phyloP scores from a whole-genome alignment of 1,284 basidiomycete genomes.

The Rhodotorula mucilaginosa region DNA sequence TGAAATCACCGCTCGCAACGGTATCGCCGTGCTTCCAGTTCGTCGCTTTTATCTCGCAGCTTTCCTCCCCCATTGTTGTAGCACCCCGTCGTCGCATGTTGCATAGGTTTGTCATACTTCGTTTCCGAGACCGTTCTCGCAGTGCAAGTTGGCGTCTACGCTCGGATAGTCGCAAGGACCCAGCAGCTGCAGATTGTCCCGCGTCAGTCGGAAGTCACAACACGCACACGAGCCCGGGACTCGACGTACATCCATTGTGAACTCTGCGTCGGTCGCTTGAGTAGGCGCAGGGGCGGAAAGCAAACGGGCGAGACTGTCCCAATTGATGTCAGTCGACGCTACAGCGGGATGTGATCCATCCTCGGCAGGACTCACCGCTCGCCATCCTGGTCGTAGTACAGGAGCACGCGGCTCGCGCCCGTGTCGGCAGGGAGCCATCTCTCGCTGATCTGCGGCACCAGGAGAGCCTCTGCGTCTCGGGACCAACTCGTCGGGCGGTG shows the following conservation, averaged over 20 bases:
- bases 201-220: too few relatives aligned
- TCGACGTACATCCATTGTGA: slow-evolving; percentile 27
- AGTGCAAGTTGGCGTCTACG: background rate
- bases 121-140: too few relatives aligned
- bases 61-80: background rate
- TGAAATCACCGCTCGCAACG: background rate
- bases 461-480: slow-evolving; percentile 33
- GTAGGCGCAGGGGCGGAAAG: slow-evolving; percentile 9
- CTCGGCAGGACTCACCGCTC: slow-evolving; percentile 22
- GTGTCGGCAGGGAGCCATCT: slow-evolving; percentile 21
- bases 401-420: slow-evolving; percentile 14
- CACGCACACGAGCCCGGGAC: too few relatives aligned
- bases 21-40: too few relatives aligned
- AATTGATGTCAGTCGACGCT: too few relatives aligned
- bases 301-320: slow-evolving; percentile 14
- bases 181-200: slow-evolving; percentile 5
- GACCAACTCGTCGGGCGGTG: slow-evolving; percentile 24
- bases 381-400: slow-evolving; percentile 30
- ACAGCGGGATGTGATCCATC: background rate
- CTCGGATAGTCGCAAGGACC: slow-evolving; percentile 21
- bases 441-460: slow-evolving; percentile 26
- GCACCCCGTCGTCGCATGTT: background rate
- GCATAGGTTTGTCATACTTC: background rate
- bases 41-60: background rate
- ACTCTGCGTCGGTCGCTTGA: slow-evolving; percentile 4